phyloP scores from a whole-genome alignment of 768 basidiomycete species.

The Suillus paluster region DNA sequence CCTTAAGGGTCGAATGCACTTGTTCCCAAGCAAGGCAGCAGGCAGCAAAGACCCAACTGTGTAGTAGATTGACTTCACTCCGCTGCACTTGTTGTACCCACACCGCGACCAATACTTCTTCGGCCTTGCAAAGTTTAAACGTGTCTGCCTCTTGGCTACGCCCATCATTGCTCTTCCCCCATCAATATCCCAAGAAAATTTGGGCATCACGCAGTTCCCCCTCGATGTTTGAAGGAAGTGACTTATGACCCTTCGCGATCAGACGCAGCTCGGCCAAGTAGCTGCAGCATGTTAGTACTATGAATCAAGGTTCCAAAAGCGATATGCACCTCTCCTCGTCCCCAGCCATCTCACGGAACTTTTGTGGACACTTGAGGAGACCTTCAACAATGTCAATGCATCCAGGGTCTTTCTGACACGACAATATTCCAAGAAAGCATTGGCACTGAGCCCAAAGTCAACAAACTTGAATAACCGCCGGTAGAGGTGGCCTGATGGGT shows the following conservation, averaged over 20 bases:
- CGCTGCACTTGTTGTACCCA: too few species aligned
- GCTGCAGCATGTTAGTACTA: slow-evolving; percentile 41
- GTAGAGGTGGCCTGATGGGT: slow-evolving; percentile 38
- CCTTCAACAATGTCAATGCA: slow-evolving; percentile 75
- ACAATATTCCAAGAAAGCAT: slow-evolving; percentile 78
- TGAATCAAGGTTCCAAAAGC: not conserved
- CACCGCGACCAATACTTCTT: slow-evolving; percentile 76
- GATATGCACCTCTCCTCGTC: slow-evolving; percentile 57
- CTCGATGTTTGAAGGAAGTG: slow-evolving; percentile 44
- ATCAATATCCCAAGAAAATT: slow-evolving; percentile 70
- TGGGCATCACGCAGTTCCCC: slow-evolving; percentile 65
- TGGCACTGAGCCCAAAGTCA: slow-evolving; percentile 78
- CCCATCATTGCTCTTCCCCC: slow-evolving; percentile 23
- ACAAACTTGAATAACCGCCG: slow-evolving; percentile 82
- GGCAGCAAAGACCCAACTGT: too few species aligned
- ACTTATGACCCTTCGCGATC: slow-evolving; percentile 68
- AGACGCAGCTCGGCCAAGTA: slow-evolving; percentile 81
- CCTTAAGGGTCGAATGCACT: too few species aligned
- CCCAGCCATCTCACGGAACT: slow-evolving; percentile 68
- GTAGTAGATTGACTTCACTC: too few species aligned
- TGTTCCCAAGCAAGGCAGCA: too few species aligned
- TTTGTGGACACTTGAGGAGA: slow-evolving; percentile 62
- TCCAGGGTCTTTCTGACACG: slow-evolving; percentile 84
- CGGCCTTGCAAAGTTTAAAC: slow-evolving; percentile 67
- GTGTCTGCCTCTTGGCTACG: slow-evolving; percentile 28